Percentiles rank a stretch among this genome's conserved stretches.
Conservation (phyloP, 352 stramenopile genomes). For the Phytopythium chamaehyphon region DNA sequence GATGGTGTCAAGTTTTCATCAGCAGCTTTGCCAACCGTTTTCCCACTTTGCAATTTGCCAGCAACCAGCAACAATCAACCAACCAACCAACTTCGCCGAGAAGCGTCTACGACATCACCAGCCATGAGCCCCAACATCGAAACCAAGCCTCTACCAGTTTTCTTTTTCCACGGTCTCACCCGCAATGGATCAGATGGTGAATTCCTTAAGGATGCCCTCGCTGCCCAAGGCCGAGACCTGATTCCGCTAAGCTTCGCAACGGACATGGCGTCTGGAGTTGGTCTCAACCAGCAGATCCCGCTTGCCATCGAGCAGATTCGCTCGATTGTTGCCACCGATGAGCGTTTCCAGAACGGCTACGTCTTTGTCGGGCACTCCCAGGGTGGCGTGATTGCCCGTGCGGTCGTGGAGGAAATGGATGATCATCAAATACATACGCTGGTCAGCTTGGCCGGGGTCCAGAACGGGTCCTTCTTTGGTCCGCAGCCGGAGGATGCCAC, state of each 20-base stretch:
- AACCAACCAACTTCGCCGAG: too few species aligned
- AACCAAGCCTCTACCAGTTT: conserved; percentile 18
- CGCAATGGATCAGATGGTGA: conserved; percentile 16
- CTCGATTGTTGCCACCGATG: conserved; percentile 23
- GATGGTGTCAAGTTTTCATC: too few species aligned
- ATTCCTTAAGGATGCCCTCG: conserved; percentile 8
- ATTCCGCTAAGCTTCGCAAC: neutral
- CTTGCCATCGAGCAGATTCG: conserved; percentile 47
- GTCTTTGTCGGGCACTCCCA: conserved; percentile 47
- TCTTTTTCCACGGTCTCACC: conserved; percentile 48
- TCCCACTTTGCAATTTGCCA: too few species aligned
- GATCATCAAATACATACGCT: conserved; percentile 43
- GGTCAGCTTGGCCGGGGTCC: conserved; percentile 37
- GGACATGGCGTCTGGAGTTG: conserved; percentile 5
- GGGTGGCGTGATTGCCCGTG: conserved; percentile 31
- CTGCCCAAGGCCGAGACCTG: too few species aligned
- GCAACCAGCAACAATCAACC: too few species aligned
- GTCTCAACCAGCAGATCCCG: conserved; percentile 33
- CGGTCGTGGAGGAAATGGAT: conserved; percentile 54
- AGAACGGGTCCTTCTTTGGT: conserved; percentile 54
- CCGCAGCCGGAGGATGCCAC: conserved; percentile 26
- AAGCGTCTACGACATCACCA: too few species aligned
- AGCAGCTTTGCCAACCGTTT: neutral
- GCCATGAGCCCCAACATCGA: too few species aligned
- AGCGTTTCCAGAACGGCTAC: conserved; percentile 38